phyloP scores from a whole-genome alignment of 1,284 basidiomycete species.

The Boletus semigastroideus region DNA sequence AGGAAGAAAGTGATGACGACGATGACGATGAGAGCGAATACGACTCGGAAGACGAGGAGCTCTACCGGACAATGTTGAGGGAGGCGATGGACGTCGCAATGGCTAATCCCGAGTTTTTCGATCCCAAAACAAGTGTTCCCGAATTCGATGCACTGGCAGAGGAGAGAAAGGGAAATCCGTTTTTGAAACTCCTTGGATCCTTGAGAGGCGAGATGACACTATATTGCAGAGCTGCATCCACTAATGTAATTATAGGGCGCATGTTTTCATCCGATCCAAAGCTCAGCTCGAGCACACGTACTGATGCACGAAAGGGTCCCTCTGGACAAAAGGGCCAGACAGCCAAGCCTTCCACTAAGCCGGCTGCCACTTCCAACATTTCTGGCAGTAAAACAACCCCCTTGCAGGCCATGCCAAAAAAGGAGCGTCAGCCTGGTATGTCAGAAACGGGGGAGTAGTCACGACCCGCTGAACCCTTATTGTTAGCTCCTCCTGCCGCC shows the following conservation, averaged over 20 bases:
- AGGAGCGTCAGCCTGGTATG: conserved; percentile 18
- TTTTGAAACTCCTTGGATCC: conserved; percentile 68
- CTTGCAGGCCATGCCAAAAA: conserved; percentile 7
- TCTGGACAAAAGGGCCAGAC: conserved; percentile 15
- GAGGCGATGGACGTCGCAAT: conserved; percentile 71
- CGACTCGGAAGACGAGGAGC: conserved; percentile 68
- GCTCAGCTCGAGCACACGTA: conserved; percentile 43
- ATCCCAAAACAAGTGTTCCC: conserved; percentile 40
- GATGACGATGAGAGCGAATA: conserved; percentile 51
- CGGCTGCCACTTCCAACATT: conserved; percentile 4
- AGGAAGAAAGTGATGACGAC: conserved; percentile 42
- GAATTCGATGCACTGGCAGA: conserved; percentile 46
- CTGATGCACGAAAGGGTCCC: conserved; percentile 28
- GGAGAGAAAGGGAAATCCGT: conserved; percentile 66
- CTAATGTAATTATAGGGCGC: conserved; percentile 48
- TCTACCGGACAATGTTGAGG: conserved; percentile 54
- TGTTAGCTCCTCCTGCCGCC: conserved; percentile 10
- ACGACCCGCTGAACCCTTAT: not conserved
- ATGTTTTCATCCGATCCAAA: conserved; percentile 66
- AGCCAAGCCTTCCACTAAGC: conserved; percentile 13
- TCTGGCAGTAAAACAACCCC: conserved; percentile 7
- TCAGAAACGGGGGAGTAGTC: not conserved
- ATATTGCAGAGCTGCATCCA: not conserved
- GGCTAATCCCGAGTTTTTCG: conserved; percentile 55
- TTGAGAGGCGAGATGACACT: conserved; percentile 53